A percentile compares a stretch with the other conserved stretches of the same genome.
phyloP scores from a whole-genome alignment of 352 stramenopile genomes.

The Globisporangium middletonii region DNA sequence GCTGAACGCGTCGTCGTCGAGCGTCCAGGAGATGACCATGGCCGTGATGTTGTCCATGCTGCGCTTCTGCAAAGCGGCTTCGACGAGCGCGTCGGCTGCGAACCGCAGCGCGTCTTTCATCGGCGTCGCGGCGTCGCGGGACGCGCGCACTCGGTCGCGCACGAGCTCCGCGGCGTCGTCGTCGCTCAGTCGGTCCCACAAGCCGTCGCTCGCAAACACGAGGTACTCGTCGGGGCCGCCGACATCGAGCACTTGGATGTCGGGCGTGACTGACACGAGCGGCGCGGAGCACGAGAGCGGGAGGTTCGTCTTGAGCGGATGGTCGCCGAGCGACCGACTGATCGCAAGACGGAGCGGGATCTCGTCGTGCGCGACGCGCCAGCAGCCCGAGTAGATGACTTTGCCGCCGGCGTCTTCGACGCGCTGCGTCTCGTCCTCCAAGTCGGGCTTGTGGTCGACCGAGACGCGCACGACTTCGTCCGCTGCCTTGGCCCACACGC shows the following conservation, averaged over 20 bases:
- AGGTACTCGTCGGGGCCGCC: slow-evolving; percentile 44
- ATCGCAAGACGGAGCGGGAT: slow-evolving; percentile 68
- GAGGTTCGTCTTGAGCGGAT: slow-evolving; percentile 67
- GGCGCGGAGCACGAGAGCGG: slow-evolving; percentile 50
- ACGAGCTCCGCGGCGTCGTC: slow-evolving; percentile 57
- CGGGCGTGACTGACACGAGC: slow-evolving; percentile 63
- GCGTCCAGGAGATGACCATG: slow-evolving; percentile 60
- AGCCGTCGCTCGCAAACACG: slow-evolving; percentile 71
- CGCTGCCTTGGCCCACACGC: slow-evolving; percentile 33
- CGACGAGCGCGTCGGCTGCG: slow-evolving; percentile 57
- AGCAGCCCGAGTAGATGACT: slow-evolving; percentile 78
- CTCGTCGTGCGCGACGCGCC: slow-evolving; percentile 75
- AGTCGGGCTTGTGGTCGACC: slow-evolving; percentile 74
- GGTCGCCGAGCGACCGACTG: slow-evolving; percentile 71
- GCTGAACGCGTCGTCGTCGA: slow-evolving; percentile 16
- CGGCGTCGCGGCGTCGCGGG: slow-evolving; percentile 20
- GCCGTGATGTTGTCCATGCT: slow-evolving; percentile 84
- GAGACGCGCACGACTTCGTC: slow-evolving; percentile 56
- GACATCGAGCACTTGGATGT: slow-evolving; percentile 66
- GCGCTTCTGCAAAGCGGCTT: slow-evolving; percentile 55
- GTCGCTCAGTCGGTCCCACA: slow-evolving; percentile 76
- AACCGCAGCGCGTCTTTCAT: slow-evolving; percentile 50
- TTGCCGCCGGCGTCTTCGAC: slow-evolving; percentile 65
- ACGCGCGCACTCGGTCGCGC: slow-evolving; percentile 33
- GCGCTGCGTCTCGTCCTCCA: slow-evolving; percentile 51